Evolutionary conservation across 768 basidiomycete genomes (phyloP), one percentile per base, ranked within the genome.

Genomic region (Mycena belliarum): DNA sequence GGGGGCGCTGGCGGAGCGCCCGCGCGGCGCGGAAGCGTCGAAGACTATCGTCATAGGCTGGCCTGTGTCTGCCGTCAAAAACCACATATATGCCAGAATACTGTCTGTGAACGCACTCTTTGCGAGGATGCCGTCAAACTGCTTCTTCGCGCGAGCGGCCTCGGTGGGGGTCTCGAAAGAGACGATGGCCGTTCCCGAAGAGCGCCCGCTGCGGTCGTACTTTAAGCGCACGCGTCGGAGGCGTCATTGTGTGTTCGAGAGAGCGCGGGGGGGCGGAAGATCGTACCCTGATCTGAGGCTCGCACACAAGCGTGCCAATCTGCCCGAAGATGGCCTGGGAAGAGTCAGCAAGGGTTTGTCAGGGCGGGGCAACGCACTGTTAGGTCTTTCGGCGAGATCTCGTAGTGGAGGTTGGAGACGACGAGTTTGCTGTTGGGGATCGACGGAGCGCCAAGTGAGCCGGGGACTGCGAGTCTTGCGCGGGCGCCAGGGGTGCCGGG

Each of bases 161-260:
- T 96, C 91, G 52, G 82, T 79, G 18, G 82, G 65, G 3, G 86
- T 91, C 73, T 92, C 89, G 75, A 87, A 96, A 10, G 85, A 80
- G 70, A 97, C 77, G 65, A 85, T 82, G 56, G 89, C 95, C 65
- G 85, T 80, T 58, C 95, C 95, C 20, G 83, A 85, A 44, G 95
- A 96, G 70, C 95, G 90, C 64, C 95, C 95, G 66, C 94, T 95
- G 71, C 90, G 88, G 77, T 97, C 95, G 79, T 95, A 97, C 95
- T 97, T 83, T 69, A 77, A 57, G 57, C 67, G 38, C 4, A 20
- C 65, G 65, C 65, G 75, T 71, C 23, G 69, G 66, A 56, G n/a
- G 38, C 60, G 64, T 62, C 44, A 59, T 54, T 59, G 51, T 20
- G 45, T 43, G 57, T 68, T 80, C 76, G 85, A 72, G 82, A 81